phyloP scores from a whole-genome alignment of 805 yeast genomes.

The Metschnikowia borealis region DNA sequence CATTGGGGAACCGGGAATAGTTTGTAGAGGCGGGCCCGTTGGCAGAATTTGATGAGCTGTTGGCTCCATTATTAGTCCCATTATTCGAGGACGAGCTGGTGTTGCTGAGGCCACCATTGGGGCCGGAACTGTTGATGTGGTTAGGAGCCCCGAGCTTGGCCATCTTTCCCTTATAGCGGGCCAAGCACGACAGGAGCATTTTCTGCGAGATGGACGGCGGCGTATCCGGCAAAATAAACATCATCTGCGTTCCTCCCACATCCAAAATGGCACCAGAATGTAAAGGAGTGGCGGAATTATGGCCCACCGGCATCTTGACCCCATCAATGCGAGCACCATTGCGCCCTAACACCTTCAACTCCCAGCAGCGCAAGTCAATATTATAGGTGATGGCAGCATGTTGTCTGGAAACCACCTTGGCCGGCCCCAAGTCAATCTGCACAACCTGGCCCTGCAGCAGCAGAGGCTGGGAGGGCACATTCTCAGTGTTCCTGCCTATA shows the following conservation, averaged over 20 bases:
- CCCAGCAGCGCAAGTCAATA: conserved; percentile 76
- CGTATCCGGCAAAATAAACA: conserved; percentile 93
- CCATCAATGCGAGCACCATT: conserved; percentile 93
- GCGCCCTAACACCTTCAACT: conserved; percentile 75
- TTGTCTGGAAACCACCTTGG: conserved; percentile 90
- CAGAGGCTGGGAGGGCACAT: conserved; percentile 21
- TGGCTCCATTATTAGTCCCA: too few species aligned
- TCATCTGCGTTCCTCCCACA: conserved; percentile 97
- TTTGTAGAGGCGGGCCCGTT: too few species aligned
- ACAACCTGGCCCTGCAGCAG: conserved; percentile 27
- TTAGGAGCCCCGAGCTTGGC: conserved; percentile 10
- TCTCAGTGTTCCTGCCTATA: conserved; percentile 80
- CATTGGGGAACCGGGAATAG: neutral
- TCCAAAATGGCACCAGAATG: conserved; percentile 89
- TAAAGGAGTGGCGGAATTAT: conserved; percentile 50
- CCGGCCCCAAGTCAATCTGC: conserved; percentile 93
- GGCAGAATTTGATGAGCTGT: too few species aligned
- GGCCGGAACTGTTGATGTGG: neutral
- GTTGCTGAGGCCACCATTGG: too few species aligned
- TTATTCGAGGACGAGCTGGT: too few species aligned
- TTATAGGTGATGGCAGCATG: conserved; percentile 86
- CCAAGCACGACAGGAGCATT: conserved; percentile 38
- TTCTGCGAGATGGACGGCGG: conserved; percentile 61
- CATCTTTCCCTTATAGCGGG: conserved; percentile 27
- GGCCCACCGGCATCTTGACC: conserved; percentile 47